These are phyloP conservation scores for Cyclospora cayetanensis DNA, from an alignment of 169 alveolate species.

Conservation along the genomic window DNA sequence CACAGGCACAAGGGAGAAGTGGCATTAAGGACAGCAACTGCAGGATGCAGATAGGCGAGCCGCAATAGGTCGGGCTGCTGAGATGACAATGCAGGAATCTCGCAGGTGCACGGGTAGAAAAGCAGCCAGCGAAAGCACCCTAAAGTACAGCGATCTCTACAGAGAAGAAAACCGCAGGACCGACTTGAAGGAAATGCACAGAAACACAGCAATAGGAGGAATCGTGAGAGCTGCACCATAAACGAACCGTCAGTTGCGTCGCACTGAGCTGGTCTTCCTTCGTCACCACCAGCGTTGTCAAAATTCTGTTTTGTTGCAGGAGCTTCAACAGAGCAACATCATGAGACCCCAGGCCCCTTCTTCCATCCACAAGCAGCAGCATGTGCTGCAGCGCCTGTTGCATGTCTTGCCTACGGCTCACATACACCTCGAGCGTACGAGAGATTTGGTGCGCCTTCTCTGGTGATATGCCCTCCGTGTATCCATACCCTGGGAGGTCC, in stretches of 20 bases:
- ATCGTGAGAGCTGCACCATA: not conserved
- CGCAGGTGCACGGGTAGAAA: too few relatives aligned
- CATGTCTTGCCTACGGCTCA: slow-evolving; percentile 15
- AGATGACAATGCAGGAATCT: too few relatives aligned
- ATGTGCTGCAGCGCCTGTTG: not conserved
- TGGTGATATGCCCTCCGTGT: slow-evolving; percentile 42
- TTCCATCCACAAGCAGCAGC: slow-evolving; percentile 60
- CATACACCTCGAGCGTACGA: slow-evolving; percentile 13
- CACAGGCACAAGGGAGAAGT: too few relatives aligned
- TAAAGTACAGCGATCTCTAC: not conserved
- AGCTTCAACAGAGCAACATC: slow-evolving; percentile 33
- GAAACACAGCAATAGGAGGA: not conserved
- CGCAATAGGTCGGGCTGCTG: too few relatives aligned
- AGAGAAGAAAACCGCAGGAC: not conserved
- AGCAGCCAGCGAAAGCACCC: not conserved
- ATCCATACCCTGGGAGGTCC: slow-evolving; percentile 71
- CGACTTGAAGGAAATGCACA: not conserved
- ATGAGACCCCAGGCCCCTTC: slow-evolving; percentile 25
- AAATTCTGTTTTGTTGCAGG: slow-evolving; percentile 5
- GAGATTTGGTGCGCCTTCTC: slow-evolving; percentile 16
- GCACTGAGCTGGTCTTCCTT: slow-evolving; percentile 32
- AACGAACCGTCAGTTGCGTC: slow-evolving; percentile 3
- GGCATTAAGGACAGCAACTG: too few relatives aligned
- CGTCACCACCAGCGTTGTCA: slow-evolving; percentile 26
- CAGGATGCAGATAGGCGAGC: too few relatives aligned